These are phyloP conservation scores for Fraxinus floribunda DNA, from an alignment of 305 asterid genomes.

Conservation along the genomic window DNA sequence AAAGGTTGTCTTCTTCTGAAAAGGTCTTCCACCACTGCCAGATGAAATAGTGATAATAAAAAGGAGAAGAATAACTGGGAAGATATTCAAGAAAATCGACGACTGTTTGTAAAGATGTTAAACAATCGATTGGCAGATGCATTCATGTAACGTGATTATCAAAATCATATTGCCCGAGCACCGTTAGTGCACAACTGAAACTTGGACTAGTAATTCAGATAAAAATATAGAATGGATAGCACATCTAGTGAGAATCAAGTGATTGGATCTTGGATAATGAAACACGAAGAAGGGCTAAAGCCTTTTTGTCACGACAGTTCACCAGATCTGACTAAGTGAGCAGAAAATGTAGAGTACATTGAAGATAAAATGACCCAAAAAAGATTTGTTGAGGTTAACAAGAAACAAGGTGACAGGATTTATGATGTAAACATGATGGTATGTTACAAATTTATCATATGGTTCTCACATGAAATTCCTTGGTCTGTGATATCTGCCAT, in stretches of 20 bases:
- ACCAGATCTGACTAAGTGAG: neutral
- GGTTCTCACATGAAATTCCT: constrained; percentile 86
- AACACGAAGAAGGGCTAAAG: neutral
- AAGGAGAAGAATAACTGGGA: constrained; percentile 4
- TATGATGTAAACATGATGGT: constrained; percentile 1
- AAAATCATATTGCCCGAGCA: constrained; percentile 11
- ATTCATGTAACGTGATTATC: neutral
- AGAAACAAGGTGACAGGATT: constrained; percentile 6
- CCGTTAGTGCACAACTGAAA: neutral
- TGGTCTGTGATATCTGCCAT: constrained; percentile 97
- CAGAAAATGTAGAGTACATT: neutral
- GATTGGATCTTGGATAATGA: neutral
- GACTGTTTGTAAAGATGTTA: neutral
- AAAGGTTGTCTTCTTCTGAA: constrained; percentile 90
- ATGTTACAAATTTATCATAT: constrained; percentile 10
- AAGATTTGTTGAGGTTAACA: constrained; percentile 1
- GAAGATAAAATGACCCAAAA: neutral
- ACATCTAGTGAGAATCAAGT: neutral
- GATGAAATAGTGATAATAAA: constrained; percentile 14
- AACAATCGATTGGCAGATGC: neutral
- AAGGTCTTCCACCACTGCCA: constrained; percentile 98
- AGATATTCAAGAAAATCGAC: neutral
- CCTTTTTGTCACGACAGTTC: neutral
- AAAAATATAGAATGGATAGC: constrained; percentile 8
- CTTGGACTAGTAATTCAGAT: neutral